Conservation (phyloP, 208 protist species). For the Jaenimonas drosophilae region DNA sequence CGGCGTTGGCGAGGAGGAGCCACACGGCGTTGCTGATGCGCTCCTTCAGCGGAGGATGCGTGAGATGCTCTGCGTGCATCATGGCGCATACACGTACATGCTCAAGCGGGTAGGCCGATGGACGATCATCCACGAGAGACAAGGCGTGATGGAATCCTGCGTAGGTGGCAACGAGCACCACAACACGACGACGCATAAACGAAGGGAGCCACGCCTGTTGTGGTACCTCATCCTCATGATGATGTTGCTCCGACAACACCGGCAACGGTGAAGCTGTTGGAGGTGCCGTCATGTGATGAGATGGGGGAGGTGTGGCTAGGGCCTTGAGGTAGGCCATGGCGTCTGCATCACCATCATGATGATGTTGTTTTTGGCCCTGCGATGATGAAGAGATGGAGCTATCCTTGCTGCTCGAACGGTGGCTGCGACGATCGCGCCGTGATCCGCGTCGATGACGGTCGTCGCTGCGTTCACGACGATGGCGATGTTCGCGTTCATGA, state of each 20-base stretch:
- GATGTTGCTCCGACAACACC: background rate
- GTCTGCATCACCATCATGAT: no score
- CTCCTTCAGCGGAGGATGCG: conserved; percentile 27
- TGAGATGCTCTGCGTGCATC: conserved; percentile 25
- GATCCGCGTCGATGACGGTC: background rate
- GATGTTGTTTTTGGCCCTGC: no score
- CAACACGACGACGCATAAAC: background rate
- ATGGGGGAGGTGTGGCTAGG: background rate
- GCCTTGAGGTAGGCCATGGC: background rate
- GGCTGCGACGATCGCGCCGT: background rate
- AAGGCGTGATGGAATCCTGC: background rate
- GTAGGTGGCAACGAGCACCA: background rate
- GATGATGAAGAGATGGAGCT: no score
- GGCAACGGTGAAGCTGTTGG: background rate
- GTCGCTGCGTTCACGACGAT: background rate
- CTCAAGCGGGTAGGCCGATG: conserved; percentile 41
- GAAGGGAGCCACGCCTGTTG: background rate
- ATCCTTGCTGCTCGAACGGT: background rate
- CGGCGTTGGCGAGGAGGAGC: conserved; percentile 42
- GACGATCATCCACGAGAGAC: conserved; percentile 1
- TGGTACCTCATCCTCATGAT: background rate
- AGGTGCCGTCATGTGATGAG: no score
- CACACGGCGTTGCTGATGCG: conserved; percentile 25
- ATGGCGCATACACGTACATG: conserved; percentile 36
- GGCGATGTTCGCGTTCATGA: background rate